phyloP scores from a whole-genome alignment of 805 yeast species.

The Tetrapisispora namnaoensis region DNA sequence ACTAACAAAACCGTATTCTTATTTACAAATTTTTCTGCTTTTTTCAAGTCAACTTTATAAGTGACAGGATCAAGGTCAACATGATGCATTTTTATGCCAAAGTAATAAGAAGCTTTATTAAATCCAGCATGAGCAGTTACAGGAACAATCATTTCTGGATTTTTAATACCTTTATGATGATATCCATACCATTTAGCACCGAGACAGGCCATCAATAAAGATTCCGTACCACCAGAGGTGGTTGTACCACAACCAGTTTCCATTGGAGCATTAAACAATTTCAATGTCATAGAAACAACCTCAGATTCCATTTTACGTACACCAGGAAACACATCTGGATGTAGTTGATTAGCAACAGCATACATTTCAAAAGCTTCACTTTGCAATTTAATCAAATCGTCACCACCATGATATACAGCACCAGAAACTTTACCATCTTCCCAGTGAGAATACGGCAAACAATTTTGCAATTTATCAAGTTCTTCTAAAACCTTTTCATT shows the following conservation, averaged over 20 bases:
- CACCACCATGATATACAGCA: conserved; percentile 94
- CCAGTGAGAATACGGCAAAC: conserved; percentile 67
- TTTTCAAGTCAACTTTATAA: conserved; percentile 53
- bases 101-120: conserved; percentile 85
- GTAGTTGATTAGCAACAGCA: conserved; percentile 87
- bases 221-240: conserved; percentile 94
- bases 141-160: conserved; percentile 87
- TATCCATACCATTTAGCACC: conserved; percentile 77
- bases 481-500: conserved; percentile 38
- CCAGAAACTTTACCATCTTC: conserved; percentile 81
- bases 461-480: conserved; percentile 38
- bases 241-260: conserved; percentile 59
- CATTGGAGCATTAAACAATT: conserved; percentile 70
- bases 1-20: conserved; percentile 71
- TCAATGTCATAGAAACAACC: conserved; percentile 82
- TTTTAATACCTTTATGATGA: conserved; percentile 44
- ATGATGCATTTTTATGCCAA: conserved; percentile 73
- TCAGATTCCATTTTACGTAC: conserved; percentile 95
- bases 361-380: conserved; percentile 64
- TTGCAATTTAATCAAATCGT: conserved; percentile 64
- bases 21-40: conserved; percentile 58
- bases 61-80: conserved; percentile 65
- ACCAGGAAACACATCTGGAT: conserved; percentile 96
- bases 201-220: conserved; percentile 72
- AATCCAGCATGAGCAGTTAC: conserved; percentile 89